Conservation (phyloP, 768 basidiomycete genomes). For the Boletus bicolor region DNA sequence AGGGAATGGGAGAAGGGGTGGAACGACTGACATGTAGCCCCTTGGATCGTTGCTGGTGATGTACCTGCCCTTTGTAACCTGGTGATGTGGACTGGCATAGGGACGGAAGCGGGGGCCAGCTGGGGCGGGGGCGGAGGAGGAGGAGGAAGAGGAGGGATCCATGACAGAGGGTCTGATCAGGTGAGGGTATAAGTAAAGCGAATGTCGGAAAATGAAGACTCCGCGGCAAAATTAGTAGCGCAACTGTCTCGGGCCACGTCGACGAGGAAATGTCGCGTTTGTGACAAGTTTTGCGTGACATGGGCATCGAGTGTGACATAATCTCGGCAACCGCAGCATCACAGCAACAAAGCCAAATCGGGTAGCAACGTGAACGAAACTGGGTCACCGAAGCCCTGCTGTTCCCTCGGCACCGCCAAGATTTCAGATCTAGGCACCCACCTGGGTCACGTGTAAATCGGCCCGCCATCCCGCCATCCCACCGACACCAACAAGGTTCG, state of each 20-base stretch:
- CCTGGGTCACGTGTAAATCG: conserved; percentile 12
- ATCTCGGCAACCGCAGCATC: conserved; percentile 33
- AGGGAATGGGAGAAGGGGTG: background rate
- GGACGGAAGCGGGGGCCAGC: conserved; percentile 52
- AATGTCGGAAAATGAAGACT: conserved; percentile 26
- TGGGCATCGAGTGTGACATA: conserved; percentile 27
- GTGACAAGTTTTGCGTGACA: conserved; percentile 27
- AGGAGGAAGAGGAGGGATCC: conserved; percentile 42
- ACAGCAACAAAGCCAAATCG: conserved; percentile 35
- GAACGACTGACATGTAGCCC: conserved; percentile 72
- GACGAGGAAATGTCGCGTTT: conserved; percentile 33
- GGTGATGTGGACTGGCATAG: conserved; percentile 71
- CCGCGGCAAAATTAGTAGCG: conserved; percentile 32
- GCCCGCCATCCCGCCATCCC: conserved; percentile 20
- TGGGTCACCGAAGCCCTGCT: conserved; percentile 25
- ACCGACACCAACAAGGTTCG: conserved; percentile 17
- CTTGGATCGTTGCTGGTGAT: conserved; percentile 88
- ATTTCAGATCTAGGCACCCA: conserved; percentile 38
- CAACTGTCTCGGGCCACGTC: conserved; percentile 34
- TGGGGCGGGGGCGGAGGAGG: conserved; percentile 29
- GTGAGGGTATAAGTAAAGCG: conserved; percentile 22
- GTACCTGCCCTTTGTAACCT: conserved; percentile 82
- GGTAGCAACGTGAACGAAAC: conserved; percentile 33
- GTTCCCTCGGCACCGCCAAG: conserved; percentile 46
- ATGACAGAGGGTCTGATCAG: conserved; percentile 27